A percentile compares a stretch with the other conserved stretches of the same genome.
Evolutionary conservation across 2,329 filamentous ascomycete genomes (phyloP).

Genomic region (Xylaria sp.): DNA sequence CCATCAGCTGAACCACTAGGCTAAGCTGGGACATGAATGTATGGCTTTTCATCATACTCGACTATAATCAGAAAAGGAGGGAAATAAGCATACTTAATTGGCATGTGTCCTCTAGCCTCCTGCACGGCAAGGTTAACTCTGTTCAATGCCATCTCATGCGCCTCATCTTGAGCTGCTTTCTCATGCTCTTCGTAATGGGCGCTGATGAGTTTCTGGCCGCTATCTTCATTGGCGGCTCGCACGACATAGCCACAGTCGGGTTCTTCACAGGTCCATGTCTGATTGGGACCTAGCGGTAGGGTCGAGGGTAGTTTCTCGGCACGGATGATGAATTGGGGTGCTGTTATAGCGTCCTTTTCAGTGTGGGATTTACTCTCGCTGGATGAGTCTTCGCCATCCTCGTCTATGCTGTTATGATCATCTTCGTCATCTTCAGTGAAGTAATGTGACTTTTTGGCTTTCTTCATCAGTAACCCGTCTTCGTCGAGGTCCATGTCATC

Average conservation of each 20-base stretch:
- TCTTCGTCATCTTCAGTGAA: conserved; percentile 41
- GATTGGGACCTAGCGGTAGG: conserved; percentile 65
- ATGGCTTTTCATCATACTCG: conserved; percentile 38
- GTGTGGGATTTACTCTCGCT: conserved; percentile 50
- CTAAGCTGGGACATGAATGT: conserved; percentile 2
- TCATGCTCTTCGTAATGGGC: conserved; percentile 72
- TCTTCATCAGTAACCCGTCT: conserved; percentile 46
- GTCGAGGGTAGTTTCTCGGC: conserved; percentile 62
- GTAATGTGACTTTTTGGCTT: conserved; percentile 44
- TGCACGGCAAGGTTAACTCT: conserved; percentile 65
- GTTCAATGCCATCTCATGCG: conserved; percentile 49
- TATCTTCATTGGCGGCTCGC: conserved; percentile 67
- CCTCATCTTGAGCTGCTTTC: conserved; percentile 61
- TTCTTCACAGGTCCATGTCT: conserved; percentile 74
- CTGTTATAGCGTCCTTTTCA: conserved; percentile 34
- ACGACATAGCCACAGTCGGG: conserved; percentile 73
- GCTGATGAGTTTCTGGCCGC: conserved; percentile 66
- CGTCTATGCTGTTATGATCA: conserved; percentile 38
- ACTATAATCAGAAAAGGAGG: conserved; percentile 52
- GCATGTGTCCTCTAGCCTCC: conserved; percentile 66
- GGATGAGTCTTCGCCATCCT: conserved; percentile 36
- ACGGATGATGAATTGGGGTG: conserved; percentile 56
- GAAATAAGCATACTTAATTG: conserved; percentile 64
- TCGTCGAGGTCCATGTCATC: conserved; percentile 54
- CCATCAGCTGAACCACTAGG: conserved; percentile 17